Percentiles rank a stretch among this genome's conserved stretches.
phyloP scores from a whole-genome alignment of 257 asterid species.

The Gentiana straminea region DNA sequence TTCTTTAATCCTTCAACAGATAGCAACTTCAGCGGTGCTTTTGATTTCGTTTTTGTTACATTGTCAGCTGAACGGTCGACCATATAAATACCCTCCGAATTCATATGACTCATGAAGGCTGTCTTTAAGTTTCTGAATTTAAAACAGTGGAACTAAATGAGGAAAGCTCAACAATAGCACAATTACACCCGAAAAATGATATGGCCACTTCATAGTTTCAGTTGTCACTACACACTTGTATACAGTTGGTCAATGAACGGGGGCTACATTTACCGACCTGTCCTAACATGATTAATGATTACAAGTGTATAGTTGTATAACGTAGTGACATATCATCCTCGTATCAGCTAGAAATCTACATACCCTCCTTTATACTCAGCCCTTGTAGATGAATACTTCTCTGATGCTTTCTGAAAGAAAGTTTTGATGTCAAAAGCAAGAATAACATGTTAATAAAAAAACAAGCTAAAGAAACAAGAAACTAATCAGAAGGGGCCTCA shows the following conservation, averaged over 20 bases:
- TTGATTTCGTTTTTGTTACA: constrained; percentile 34
- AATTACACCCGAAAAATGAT: too few species aligned
- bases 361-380: constrained; percentile 85
- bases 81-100: constrained; percentile 66
- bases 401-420: constrained; percentile 41
- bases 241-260: too few species aligned
- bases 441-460: background rate
- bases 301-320: too few species aligned
- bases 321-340: too few species aligned
- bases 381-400: constrained; percentile 57
- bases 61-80: constrained; percentile 43
- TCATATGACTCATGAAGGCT: constrained; percentile 58
- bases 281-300: too few species aligned
- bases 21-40: constrained; percentile 53
- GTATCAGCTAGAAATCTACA: constrained; percentile 15
- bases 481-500: constrained; percentile 1
- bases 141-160: constrained; percentile 4
- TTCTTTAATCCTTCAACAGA: constrained; percentile 76
- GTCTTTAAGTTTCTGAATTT: constrained; percentile 62
- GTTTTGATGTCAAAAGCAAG: constrained; percentile 2
- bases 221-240: too few species aligned
- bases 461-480: background rate
- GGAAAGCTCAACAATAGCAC: constrained; percentile 6
- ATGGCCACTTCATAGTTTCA: too few species aligned
- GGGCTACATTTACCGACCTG: too few species aligned